Percentiles rank a stretch among this genome's conserved stretches.
These are phyloP conservation scores for Skeletonema grethae DNA, from an alignment of 108 stramenopile species.

Conservation along the genomic window DNA sequence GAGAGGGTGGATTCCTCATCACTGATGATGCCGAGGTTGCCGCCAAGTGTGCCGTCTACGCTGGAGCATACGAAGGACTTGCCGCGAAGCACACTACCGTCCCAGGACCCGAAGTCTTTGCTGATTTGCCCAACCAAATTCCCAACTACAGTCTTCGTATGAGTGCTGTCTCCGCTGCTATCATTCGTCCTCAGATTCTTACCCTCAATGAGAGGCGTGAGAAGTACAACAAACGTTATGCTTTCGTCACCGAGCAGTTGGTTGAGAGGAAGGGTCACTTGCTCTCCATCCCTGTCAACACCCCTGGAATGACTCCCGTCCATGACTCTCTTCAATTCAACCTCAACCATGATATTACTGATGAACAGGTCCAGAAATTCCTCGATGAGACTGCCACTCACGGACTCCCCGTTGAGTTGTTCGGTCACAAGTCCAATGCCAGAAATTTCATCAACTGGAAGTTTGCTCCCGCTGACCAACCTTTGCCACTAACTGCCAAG, in stretches of 20 bases:
- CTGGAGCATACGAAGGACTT: slow-evolving; percentile 87
- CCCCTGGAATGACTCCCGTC: slow-evolving; percentile 80
- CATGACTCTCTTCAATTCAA: slow-evolving; percentile 90
- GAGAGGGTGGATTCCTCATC: slow-evolving; percentile 89
- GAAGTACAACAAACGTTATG: slow-evolving; percentile 80
- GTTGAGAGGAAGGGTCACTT: slow-evolving; percentile 65
- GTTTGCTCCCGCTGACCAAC: slow-evolving; percentile 83
- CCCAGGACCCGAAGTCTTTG: slow-evolving; percentile 65
- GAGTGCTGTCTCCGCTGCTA: slow-evolving; percentile 77
- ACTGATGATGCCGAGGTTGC: slow-evolving; percentile 80
- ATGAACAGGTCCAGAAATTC: slow-evolving; percentile 71
- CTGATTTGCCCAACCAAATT: slow-evolving; percentile 52
- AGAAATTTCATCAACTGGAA: slow-evolving; percentile 92
- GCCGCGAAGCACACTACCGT: slow-evolving; percentile 75
- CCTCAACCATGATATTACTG: slow-evolving; percentile 64
- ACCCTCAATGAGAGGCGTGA: slow-evolving; percentile 78
- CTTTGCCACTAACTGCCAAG: slow-evolving; percentile 81
- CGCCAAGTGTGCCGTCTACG: slow-evolving; percentile 77
- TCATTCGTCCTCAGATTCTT: slow-evolving; percentile 78
- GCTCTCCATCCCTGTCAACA: slow-evolving; percentile 69
- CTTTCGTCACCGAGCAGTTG: slow-evolving; percentile 53
- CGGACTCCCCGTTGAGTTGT: slow-evolving; percentile 88
- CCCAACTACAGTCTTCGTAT: slow-evolving; percentile 89
- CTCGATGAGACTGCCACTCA: slow-evolving; percentile 68
- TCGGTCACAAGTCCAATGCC: slow-evolving; percentile 87